Evolutionary conservation across 2,329 filamentous ascomycete species (phyloP), one percentile per base, ranked within the genome.

Genomic region (Fusarium algeriense): DNA sequence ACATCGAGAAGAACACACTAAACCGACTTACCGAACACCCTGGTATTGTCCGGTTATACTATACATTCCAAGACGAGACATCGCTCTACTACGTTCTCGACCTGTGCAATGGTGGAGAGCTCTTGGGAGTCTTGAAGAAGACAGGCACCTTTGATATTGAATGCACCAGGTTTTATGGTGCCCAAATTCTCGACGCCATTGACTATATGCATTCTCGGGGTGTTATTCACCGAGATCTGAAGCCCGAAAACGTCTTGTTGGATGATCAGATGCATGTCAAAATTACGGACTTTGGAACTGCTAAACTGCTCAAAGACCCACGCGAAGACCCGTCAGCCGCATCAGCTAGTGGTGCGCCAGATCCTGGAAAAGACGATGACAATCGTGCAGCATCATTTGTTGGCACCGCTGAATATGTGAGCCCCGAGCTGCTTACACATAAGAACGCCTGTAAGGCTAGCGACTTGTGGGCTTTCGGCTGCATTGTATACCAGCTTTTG

Each of bases 371-470:
- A 11, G 83, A 83, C 32, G 91, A 93, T 46, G 89, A 92, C 56
- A 90, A 90, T 71, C 89, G 94, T 73, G 94, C 95, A 15, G 93
- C 93, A 38, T 99, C 96, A 0, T 99, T 99, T 79, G 96, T 99
- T 44, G 96, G 96, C 40, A 99, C 96, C 1, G 96, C 96, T 14
- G 96, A 99, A 81, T 99, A 99, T 77, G 96, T 99, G 74, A 98
- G 96, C 78, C 96, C 96, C 0, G 96, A 99, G 80, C 86, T 99
- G n/a, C 85, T 99, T 59, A 97, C 93, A 34, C 94, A 97, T 78
- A 98, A 98, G 84, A 97, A 93, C 77, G 96, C 95, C 23, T 98
- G 95, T 85, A 99, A 98, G 83, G 93, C 95, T 45, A 98, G 96
- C 80, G 96, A 99, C 82, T 82, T 99, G 53, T 99, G 96, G 96